Percentiles rank a stretch among this genome's conserved stretches.
phyloP scores from a whole-genome alignment of 2,329 filamentous ascomycete species.

The Paraphoma sp. region DNA sequence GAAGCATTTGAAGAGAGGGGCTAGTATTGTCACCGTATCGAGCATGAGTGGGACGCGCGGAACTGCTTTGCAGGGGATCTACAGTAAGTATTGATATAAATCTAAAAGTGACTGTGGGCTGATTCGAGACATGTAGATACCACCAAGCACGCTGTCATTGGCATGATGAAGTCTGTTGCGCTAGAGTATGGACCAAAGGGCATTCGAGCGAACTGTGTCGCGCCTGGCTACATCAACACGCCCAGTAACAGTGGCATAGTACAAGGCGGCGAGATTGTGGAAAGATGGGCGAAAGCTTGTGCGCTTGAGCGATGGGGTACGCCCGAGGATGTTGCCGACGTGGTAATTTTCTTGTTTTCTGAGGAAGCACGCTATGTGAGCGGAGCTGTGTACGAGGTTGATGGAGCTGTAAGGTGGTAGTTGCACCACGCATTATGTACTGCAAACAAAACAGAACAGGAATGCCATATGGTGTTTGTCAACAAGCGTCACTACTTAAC shows the following conservation, averaged over 20 bases:
- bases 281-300: slow-evolving; percentile 5
- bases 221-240: slow-evolving; percentile 8
- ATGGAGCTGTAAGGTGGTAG: slow-evolving; percentile 11
- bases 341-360: slow-evolving; percentile 8
- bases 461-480: no score
- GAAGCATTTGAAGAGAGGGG: slow-evolving; percentile 39
- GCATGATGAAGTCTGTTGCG: slow-evolving; percentile 9
- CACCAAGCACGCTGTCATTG: slow-evolving; percentile 7
- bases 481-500: no score
- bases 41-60: slow-evolving; percentile 31
- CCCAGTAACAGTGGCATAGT: slow-evolving; percentile 7
- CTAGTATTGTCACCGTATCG: slow-evolving; percentile 37
- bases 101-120: not conserved
- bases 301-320: slow-evolving; percentile 9
- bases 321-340: slow-evolving; percentile 11
- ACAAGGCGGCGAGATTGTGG: slow-evolving; percentile 3
- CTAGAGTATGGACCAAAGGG: slow-evolving; percentile 3
- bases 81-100: slow-evolving; percentile 8
- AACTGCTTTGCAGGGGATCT: slow-evolving; percentile 33
- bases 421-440: no score
- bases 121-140: not conserved
- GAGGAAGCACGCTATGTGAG: slow-evolving; percentile 8
- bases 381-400: slow-evolving; percentile 14
- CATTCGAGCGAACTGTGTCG: slow-evolving; percentile 5
- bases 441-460: no score